phyloP scores from a whole-genome alignment of 2,329 filamentous ascomycete species.

The Rutstroemia sp. region DNA sequence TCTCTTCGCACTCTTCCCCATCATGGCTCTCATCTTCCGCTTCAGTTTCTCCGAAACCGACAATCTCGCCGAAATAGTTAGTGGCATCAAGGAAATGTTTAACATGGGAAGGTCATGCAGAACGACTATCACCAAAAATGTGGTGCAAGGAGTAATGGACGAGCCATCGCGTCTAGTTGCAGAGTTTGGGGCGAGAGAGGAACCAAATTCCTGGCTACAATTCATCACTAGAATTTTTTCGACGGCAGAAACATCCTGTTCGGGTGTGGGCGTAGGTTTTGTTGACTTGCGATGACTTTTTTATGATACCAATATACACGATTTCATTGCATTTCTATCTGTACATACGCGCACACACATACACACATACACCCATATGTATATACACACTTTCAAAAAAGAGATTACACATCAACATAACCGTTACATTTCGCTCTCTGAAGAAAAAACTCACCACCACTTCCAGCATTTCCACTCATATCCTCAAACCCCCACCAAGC shows the following conservation, averaged over 20 bases:
- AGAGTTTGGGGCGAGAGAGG: conserved; percentile 1
- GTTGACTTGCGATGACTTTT: neutral
- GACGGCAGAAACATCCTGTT: neutral
- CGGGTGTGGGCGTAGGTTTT: neutral
- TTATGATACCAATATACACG: neutral
- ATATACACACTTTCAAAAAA: too few relatives aligned
- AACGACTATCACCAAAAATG: neutral
- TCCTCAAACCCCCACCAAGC: too few relatives aligned
- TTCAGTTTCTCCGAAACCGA: neutral
- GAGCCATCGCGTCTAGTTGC: conserved; percentile 6
- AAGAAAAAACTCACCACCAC: too few relatives aligned
- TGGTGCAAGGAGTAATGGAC: neutral
- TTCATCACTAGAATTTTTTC: neutral
- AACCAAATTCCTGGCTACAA: neutral
- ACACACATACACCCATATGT: too few relatives aligned
- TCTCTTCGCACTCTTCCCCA: neutral
- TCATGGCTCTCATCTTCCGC: neutral
- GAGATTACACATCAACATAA: too few relatives aligned
- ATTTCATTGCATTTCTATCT: too few relatives aligned
- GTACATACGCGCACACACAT: too few relatives aligned
- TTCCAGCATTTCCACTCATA: too few relatives aligned
- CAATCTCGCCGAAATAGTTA: neutral
- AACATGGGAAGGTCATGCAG: neutral
- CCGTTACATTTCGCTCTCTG: too few relatives aligned
- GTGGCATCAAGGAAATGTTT: neutral